Evolutionary conservation across 139 green algal species (phyloP), one percentile per base, ranked within the genome.

Genomic region (Nannochloris sp.): DNA sequence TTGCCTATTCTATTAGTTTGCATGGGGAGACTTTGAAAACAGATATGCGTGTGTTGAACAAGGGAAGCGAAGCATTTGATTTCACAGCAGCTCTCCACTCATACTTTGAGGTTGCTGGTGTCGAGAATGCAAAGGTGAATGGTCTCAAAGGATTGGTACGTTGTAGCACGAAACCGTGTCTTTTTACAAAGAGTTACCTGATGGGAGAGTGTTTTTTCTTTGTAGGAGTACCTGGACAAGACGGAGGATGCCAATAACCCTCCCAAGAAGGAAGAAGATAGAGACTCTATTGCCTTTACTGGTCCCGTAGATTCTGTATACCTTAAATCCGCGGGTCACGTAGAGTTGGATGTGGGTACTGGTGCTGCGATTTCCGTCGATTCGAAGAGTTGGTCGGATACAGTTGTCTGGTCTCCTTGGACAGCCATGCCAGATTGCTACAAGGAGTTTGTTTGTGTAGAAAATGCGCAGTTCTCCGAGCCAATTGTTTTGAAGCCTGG

Each of bases 21-120:
- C 83, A 95, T 56, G 85, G 81, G 4, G 90, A 95, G 64, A 53
- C 74, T 62, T 83, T 99, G 48, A 48, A 68, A 37, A 93, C 82
- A 27, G 70, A 87, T 24, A 66, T 96, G 44, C 68, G 79, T 19
- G 81, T 98, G 12, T 76, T 88, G 59, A 98, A 97, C 87, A 90
- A 77, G 1, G 84, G 74, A 56, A 78, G 87, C 55, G 66, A 83
- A 66, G 44, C 81, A 7, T 95, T 96, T 65, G 67, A 84, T 12
- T 99, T 99, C 83, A 96, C 90, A 14, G 84, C 88, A 14, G 90
- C 91, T 3, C 79, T 99, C 64, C 93, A 99, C 87, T 85, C 81
- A 24, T 97, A 97, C 85, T 88, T 97, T 60, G 85, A 93, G 72
- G 91, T 96, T 15, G 71, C 83, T 34, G 76, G 81, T 60, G 78